Evolutionary conservation across 257 asterid genomes (phyloP).

Genomic region (Solanum tarapatanum): DNA sequence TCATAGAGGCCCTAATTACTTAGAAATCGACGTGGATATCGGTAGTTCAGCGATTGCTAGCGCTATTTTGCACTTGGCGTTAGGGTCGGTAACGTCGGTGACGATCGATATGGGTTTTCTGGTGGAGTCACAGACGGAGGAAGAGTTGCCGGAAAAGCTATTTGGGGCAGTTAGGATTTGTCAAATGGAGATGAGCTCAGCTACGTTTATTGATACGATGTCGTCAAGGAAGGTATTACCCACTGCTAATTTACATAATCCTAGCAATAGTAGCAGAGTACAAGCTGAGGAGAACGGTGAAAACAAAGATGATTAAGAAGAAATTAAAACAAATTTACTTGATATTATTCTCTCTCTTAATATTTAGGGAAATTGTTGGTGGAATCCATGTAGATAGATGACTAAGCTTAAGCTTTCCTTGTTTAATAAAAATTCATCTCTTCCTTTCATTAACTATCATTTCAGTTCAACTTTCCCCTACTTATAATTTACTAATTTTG

Average conservation of each 20-base stretch:
- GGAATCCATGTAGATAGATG: neutral
- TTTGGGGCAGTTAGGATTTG: constrained; percentile 82
- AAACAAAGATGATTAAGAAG: neutral
- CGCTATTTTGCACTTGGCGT: constrained; percentile 73
- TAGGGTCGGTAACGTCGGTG: constrained; percentile 79
- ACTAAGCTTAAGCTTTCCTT: neutral
- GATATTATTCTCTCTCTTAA: neutral
- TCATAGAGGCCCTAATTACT: constrained; percentile 52
- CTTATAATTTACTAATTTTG: neutral
- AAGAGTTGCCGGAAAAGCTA: constrained; percentile 79
- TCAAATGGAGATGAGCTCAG: constrained; percentile 91
- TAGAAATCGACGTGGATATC: constrained; percentile 86
- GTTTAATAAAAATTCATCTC: neutral
- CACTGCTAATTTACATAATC: neutral
- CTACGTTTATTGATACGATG: constrained; percentile 44
- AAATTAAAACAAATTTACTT: neutral
- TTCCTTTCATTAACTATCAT: neutral
- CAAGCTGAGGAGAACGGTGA: constrained; percentile 11
- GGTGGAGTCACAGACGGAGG: constrained; percentile 72
- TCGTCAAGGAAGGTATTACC: constrained; percentile 43
- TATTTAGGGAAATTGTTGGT: neutral
- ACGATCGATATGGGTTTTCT: constrained; percentile 88
- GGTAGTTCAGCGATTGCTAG: constrained; percentile 88
- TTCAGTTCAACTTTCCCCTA: neutral
- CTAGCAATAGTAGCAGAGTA: neutral